Percentiles rank a stretch among this genome's conserved stretches.
phyloP scores from a whole-genome alignment of 768 basidiomycete genomes.

The Termitomyces sp. region DNA sequence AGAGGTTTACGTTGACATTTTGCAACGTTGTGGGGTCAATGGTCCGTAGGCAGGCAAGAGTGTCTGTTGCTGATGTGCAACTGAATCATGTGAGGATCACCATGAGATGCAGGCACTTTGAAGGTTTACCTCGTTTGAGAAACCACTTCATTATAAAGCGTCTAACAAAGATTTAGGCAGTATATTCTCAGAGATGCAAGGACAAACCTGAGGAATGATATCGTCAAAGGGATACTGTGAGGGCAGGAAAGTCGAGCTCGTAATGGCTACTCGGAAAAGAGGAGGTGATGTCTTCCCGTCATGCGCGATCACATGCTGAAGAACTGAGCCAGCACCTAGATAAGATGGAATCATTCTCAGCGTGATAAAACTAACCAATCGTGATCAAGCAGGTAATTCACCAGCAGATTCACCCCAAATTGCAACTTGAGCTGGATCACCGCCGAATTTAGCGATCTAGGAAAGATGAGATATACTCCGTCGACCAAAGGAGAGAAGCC shows the following conservation, averaged over 20 bases:
- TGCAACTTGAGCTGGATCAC: slow-evolving; percentile 37
- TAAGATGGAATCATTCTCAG: not conserved
- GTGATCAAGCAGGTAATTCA: slow-evolving; percentile 4
- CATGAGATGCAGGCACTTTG: not conserved
- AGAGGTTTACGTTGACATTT: slow-evolving; percentile 31
- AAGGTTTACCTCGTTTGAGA: slow-evolving; percentile 12
- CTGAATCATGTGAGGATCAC: slow-evolving; percentile 20
- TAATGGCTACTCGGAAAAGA: slow-evolving; percentile 42
- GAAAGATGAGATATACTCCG: not conserved
- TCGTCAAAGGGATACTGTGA: slow-evolving; percentile 46
- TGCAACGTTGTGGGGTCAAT: slow-evolving; percentile 31
- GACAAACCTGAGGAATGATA: slow-evolving; percentile 23
- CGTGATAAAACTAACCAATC: not conserved
- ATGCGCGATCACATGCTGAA: slow-evolving; percentile 49
- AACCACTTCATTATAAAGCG: slow-evolving; percentile 14
- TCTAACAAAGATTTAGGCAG: slow-evolving; percentile 2
- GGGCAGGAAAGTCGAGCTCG: slow-evolving; percentile 44
- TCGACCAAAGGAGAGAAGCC: not conserved
- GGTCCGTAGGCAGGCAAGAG: slow-evolving; percentile 39
- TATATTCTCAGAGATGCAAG: not conserved
- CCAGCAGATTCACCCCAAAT: slow-evolving; percentile 47
- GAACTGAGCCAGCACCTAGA: slow-evolving; percentile 46
- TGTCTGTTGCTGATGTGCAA: slow-evolving; percentile 32
- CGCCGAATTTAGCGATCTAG: slow-evolving; percentile 40
- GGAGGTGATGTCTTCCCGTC: slow-evolving; percentile 43